Evolutionary conservation across 2,329 filamentous ascomycete genomes (phyloP), one percentile per base, ranked within the genome.

Genomic region (Pseudogymnoascus sp.): DNA sequence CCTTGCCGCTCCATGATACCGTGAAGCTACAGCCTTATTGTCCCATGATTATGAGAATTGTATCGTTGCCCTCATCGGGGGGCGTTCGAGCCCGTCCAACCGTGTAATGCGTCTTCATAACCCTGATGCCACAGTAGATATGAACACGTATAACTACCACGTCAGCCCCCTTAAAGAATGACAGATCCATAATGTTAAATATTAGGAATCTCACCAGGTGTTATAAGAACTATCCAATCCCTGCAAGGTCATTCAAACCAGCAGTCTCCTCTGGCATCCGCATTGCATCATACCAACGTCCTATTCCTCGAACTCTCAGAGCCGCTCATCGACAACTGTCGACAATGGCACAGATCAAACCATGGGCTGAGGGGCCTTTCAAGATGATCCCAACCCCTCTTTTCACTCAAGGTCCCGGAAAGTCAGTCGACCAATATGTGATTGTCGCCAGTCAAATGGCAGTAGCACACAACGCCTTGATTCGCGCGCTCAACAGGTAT

Each of bases 311-410:
- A 2, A 18, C 14, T 3, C 8, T 2, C 25, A 33, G 3, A 9
- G 4, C 9, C 25, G 9, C 25, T 11, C 25, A 18, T 4, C 30
- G n/a, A n/a, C 2, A 33, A 20, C 18, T 20, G 11, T 35, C 16
- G n/a, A 54, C 3, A 20, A 54, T 54, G 47, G 47, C 47, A 35
- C 16, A 16, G 1, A 14, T 11, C 9, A 35, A 20, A 35, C 28
- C 28, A 3, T 50, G 60, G 54, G 28, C 58, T 6, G 54, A 58
- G 7, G 30, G 38, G 7, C 61, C 64, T 12, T 66, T 65, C 59
- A 64, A 65, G 35, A 25, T 66, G n/a, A 65, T 66, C 37, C 63
- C 63, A 57, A 65, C 64, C 11, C 65, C 63, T 2, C 47, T 59
- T 36, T 62, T 65, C 57, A 58, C 64, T 33, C 63, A 64, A 14